Base-by-base conservation (phyloP, 169 alveolate genomes). In the Plasmodium coatneyi region DNA sequence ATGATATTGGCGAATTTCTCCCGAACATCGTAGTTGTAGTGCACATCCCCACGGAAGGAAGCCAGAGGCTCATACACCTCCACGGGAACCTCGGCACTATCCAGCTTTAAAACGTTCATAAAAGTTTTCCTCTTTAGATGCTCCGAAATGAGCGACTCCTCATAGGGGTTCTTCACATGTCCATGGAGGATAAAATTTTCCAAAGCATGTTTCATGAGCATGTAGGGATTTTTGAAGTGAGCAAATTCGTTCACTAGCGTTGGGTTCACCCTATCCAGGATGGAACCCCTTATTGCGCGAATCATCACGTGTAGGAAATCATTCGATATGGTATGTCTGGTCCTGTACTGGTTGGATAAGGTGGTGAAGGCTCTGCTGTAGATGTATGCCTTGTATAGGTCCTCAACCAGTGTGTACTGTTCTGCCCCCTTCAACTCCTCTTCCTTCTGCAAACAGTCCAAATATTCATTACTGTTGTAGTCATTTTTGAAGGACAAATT, bases 31-130 rank as follows among this genome's bases (percentile, higher is more conserved):
- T 60, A 79, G 19, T 79, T 79, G 74, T 89, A 89, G 79, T 79
- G 36, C 5, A 60, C 28, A 43, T 89, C 89, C 3, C 97, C 97
- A 5, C 95, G 83, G 71, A 96, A 96, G 6, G 97, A 94, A 16
- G 89, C 93, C 10, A 96, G 71, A 3, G 97, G 97, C 60, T 96
- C 97, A 43, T 92, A 74, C 28, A 87, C 97, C 82, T 96, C 97
- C 19, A 96, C 96, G 28, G 97, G 97, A 3, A 93, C 84, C 10
- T 60, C 52, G 19, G 94, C 94, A 34, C 94, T 89, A 3, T 89
- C 71, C 46, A 89, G 28, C 46, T 89, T 89, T 79, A 89, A 89
- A 60, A 89, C 71, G 52, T 76, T 89, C 49, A 89, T 0, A n/a
- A 36, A 12, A 1, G 49, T 79, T 30, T 89, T 89, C 46, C 46